Evolutionary conservation across 2,329 filamentous ascomycete genomes (phyloP).

Genomic region (Alternaria ventricosa): DNA sequence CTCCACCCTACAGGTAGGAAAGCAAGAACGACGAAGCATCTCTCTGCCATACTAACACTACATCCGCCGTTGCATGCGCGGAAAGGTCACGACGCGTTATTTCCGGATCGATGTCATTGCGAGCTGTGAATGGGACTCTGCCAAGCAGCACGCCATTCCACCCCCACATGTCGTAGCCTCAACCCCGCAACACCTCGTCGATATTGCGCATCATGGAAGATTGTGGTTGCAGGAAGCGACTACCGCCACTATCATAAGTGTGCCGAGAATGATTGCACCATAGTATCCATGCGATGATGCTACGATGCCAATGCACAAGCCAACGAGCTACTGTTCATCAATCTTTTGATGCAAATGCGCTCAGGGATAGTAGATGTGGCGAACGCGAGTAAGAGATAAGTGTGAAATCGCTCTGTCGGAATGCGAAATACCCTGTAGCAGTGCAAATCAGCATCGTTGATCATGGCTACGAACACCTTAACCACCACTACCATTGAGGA

Average conservation of each 20-base stretch:
- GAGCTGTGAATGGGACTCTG: not conserved
- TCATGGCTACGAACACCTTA: constrained; percentile 11
- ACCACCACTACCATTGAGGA: not conserved
- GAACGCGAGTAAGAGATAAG: not conserved
- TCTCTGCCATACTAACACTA: not conserved
- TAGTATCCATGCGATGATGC: constrained; percentile 1
- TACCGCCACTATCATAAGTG: not conserved
- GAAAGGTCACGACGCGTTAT: not conserved
- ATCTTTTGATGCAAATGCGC: not conserved
- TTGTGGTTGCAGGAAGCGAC: not conserved
- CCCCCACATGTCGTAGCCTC: constrained; percentile 27
- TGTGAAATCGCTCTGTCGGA: not conserved
- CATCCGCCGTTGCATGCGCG: not conserved
- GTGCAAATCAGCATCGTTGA: not conserved
- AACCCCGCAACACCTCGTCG: constrained; percentile 20
- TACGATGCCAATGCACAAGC: not conserved
- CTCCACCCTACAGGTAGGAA: not conserved
- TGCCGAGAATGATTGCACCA: not conserved
- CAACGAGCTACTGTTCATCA: not conserved
- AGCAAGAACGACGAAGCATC: not conserved
- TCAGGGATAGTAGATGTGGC: not conserved
- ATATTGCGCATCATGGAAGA: not conserved
- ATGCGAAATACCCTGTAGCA: not conserved
- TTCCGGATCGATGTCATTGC: not conserved
- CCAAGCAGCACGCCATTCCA: constrained; percentile 25